A percentile compares a stretch with the other conserved stretches of the same genome.
phyloP scores from a whole-genome alignment of 495 filamentous ascomycete genomes.

The Podospora appendiculata region DNA sequence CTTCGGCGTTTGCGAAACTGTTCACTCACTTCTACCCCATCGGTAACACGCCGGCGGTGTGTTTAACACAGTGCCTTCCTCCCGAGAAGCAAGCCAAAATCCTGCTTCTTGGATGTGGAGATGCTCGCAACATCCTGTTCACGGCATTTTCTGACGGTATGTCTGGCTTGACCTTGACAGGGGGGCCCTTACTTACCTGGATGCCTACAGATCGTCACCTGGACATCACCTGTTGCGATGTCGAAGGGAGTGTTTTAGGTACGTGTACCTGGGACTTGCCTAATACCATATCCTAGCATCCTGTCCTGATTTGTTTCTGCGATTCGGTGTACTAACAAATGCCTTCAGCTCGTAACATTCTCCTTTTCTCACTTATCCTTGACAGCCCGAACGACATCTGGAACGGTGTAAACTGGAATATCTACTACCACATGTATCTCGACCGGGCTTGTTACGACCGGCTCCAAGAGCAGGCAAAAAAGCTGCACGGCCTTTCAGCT shows the following conservation, averaged over 20 bases:
- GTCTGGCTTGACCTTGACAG: constrained; percentile 10
- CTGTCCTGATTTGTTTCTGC: no score
- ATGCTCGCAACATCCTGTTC: constrained; percentile 44
- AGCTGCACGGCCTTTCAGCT: constrained; percentile 28
- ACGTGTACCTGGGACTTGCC: not conserved
- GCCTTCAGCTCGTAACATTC: constrained; percentile 41
- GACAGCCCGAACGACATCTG: constrained; percentile 22
- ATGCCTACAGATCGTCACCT: constrained; percentile 9
- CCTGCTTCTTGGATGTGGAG: constrained; percentile 46
- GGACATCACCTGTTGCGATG: constrained; percentile 42
- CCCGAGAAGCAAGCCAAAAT: constrained; percentile 37
- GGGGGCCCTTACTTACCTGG: no score
- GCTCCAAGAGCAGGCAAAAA: constrained; percentile 28
- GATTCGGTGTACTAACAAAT: no score
- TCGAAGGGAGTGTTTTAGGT: constrained; percentile 41
- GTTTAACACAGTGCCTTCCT: constrained; percentile 39
- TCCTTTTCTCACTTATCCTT: constrained; percentile 39
- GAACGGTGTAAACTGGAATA: constrained; percentile 36
- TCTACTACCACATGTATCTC: constrained; percentile 48
- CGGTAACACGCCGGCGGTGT: constrained; percentile 45
- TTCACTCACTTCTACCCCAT: constrained; percentile 32
- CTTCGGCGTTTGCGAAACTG: not conserved
- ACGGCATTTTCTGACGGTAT: constrained; percentile 23
- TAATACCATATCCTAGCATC: no score
- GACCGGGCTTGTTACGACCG: constrained; percentile 25